Conservation (phyloP, 352 stramenopile species). For the Pythium graminicola region DNA sequence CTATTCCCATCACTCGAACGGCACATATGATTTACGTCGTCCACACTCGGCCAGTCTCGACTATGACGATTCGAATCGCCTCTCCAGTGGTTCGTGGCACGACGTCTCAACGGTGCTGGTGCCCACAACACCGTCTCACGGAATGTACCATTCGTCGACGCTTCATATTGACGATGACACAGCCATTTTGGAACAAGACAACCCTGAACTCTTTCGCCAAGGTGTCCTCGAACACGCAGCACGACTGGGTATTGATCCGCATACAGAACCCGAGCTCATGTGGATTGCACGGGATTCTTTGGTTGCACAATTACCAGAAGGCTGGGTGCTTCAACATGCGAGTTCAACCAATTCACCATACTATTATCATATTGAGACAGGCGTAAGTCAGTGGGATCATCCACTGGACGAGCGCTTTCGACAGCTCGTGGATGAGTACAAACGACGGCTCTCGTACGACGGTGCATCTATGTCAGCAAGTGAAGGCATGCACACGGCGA, state of each 20-base stretch:
- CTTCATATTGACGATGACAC: constrained; percentile 33
- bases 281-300: constrained; percentile 76
- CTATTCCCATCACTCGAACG: background rate
- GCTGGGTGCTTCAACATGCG: constrained; percentile 62
- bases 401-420: constrained; percentile 68
- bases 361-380: constrained; percentile 74
- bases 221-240: constrained; percentile 66
- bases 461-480: constrained; percentile 8
- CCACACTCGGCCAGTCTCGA: background rate
- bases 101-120: constrained; percentile 8
- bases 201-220: constrained; percentile 67
- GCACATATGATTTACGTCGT: too few species aligned
- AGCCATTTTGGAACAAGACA: constrained; percentile 41
- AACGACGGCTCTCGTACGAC: constrained; percentile 23
- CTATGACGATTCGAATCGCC: background rate
- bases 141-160: background rate
- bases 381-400: constrained; percentile 81
- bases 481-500: constrained; percentile 22
- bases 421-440: constrained; percentile 39
- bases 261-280: constrained; percentile 43
- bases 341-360: constrained; percentile 56
- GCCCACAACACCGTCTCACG: constrained; percentile 11
- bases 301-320: constrained; percentile 55
- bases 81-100: constrained; percentile 8
- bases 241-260: constrained; percentile 62